These are phyloP conservation scores for Euclidium syriacum DNA, from an alignment of 345 rosid species.

Conservation along the genomic window DNA sequence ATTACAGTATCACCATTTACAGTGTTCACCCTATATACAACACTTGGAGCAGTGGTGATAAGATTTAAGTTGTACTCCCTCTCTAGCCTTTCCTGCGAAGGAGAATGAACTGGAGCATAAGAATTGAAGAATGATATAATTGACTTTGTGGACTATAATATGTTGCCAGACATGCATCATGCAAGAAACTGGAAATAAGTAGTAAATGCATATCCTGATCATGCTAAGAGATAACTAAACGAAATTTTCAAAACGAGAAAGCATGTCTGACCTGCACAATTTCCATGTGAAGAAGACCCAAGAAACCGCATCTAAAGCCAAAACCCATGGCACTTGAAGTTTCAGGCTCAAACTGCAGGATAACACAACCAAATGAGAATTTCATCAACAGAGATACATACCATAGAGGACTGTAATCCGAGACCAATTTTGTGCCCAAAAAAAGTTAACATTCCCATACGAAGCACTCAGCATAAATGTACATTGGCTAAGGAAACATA, in stretches of 20 bases:
- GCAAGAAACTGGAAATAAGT: neutral
- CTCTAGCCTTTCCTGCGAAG: slow-evolving; percentile 93
- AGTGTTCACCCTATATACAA: slow-evolving; percentile 86
- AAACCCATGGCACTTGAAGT: slow-evolving; percentile 98
- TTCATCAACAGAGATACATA: neutral
- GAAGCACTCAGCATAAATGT: neutral
- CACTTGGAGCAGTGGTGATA: slow-evolving; percentile 99
- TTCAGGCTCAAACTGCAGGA: slow-evolving; percentile 92
- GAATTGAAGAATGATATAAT: neutral
- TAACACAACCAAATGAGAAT: slow-evolving; percentile 15
- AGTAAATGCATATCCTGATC: neutral
- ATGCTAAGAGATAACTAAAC: neutral
- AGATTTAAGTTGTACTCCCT: slow-evolving; percentile 95
- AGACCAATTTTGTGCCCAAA: neutral
- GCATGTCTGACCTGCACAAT: slow-evolving; percentile 77
- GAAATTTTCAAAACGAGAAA: neutral
- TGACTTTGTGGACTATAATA: neutral
- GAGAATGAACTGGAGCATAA: slow-evolving; percentile 12
- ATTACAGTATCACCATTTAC: slow-evolving; percentile 73
- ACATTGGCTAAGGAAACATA: neutral
- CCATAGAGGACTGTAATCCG: neutral
- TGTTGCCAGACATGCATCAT: neutral
- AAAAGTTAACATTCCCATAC: neutral
- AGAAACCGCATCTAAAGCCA: slow-evolving; percentile 96
- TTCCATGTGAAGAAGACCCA: slow-evolving; percentile 99